These are phyloP conservation scores for Pythium oligandrum DNA, from an alignment of 352 stramenopile genomes.

Conservation along the genomic window DNA sequence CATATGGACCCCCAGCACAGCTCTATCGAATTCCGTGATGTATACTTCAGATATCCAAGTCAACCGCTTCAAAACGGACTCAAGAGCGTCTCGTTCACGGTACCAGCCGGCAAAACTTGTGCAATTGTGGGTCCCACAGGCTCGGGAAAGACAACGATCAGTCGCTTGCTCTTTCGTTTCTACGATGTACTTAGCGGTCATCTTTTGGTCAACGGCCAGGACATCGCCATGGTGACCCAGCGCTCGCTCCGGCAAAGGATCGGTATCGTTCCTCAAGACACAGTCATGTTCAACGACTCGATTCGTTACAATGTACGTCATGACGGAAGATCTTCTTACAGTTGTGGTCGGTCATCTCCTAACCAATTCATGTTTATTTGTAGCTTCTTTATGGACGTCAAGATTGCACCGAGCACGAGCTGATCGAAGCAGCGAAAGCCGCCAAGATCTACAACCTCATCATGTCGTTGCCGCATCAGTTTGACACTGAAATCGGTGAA, in stretches of 20 bases:
- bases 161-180: conserved; percentile 93
- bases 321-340: too few species aligned
- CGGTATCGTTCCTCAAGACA: conserved; percentile 96
- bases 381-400: conserved; percentile 90
- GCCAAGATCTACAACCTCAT: conserved; percentile 95
- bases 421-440: conserved; percentile 85
- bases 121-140: conserved; percentile 93
- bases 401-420: conserved; percentile 85
- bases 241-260: conserved; percentile 87
- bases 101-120: conserved; percentile 80
- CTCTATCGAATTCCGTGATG: conserved; percentile 89
- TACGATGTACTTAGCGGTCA: conserved; percentile 89
- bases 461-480: conserved; percentile 84
- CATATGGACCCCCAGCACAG: conserved; percentile 32
- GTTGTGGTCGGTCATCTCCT: too few species aligned
- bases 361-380: too few species aligned
- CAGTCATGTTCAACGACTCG: conserved; percentile 97
- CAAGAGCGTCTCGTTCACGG: conserved; percentile 72
- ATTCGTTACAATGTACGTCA: conserved; percentile 92
- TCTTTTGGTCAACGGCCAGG: conserved; percentile 85
- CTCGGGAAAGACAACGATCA: conserved; percentile 93
- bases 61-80: conserved; percentile 83
- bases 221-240: conserved; percentile 85
- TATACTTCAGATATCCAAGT: conserved; percentile 90
- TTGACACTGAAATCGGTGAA: conserved; percentile 87